Evolutionary conservation across 164 flowering plant genomes (phyloP).

Genomic region (Protea cynaroides): DNA sequence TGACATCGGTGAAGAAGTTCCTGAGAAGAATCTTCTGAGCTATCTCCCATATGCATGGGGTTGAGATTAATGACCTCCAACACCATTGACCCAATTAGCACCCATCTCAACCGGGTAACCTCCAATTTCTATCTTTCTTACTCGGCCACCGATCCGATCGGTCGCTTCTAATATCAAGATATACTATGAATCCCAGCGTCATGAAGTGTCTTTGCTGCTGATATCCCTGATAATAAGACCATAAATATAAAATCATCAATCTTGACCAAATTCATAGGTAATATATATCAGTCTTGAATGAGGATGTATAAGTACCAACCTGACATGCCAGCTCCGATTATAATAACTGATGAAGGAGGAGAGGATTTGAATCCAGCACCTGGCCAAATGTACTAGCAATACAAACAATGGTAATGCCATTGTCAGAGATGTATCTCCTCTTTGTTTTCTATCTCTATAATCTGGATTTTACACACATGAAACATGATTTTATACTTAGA

Average conservation of each 20-base stretch:
- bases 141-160: constrained; percentile 30
- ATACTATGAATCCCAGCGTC: constrained; percentile 32
- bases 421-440: no score
- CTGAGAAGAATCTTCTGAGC: constrained; percentile 26
- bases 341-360: constrained; percentile 21
- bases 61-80: constrained; percentile 22
- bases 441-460: no score
- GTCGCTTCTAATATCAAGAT: constrained; percentile 36
- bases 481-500: no score
- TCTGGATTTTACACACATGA: no score
- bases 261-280: no score
- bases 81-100: constrained; percentile 43
- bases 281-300: no score
- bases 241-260: background rate
- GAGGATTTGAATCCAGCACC: no score
- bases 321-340: constrained; percentile 39
- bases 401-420: background rate
- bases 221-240: constrained; percentile 17
- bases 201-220: constrained; percentile 28
- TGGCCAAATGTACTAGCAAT: no score
- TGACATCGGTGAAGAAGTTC: constrained; percentile 13
- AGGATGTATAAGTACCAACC: constrained; percentile 13
- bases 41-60: constrained; percentile 34
- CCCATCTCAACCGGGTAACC: constrained; percentile 34
- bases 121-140: constrained; percentile 24